Base-by-base conservation (phyloP, 176 grass and related monocot species). In the Pharus latifolius region DNA sequence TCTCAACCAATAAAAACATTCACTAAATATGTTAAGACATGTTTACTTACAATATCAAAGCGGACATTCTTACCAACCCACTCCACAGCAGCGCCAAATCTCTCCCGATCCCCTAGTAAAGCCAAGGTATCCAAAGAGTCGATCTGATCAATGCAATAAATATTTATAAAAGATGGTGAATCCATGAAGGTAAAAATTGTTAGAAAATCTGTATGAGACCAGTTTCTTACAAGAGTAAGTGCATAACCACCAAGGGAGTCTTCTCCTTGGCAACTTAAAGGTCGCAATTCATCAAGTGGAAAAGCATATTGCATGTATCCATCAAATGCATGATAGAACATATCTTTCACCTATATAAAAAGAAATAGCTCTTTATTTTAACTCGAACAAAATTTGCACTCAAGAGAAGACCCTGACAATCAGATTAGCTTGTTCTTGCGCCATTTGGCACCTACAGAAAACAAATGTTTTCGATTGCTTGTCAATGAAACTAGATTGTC, bases 291-390 rank as follows among this genome's bases (percentile, higher is more conserved):
- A 73, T 98, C 94, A 6, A 92, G 87, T 78, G 94, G 94, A 87
- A 92, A 98, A 72, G 94, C 94, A 74, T 98, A 72, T 25, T 88
- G 70, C 81, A 98, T 92, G 74, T 98, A 98, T 17, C 94, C 94
- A 85, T 98, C 78, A 81, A 98, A 98, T 16, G 94, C 94, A 83
- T 98, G 94, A 85, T 98, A 98, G 73, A 98, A 98, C 94, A 93
- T 98, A 82, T 88, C 86, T 50, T 77, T 82, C 38, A 98, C 94
- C 94, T 98, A 67, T 65, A 74, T 75, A 24, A 75, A n/a, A 73
- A 64, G 12, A 75, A 34, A 66, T 40, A 29, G 10, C 52, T 68
- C 20, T 72, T 7, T 64, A 4, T 64, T 65, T 64, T 50, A 60
- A 34, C 11, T 46, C 35, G 58, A 56, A 27, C 11, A 35, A 40